Percentiles rank a stretch among this genome's conserved stretches.
Evolutionary conservation across 768 basidiomycete species (phyloP).

Genomic region (Zangia roseola): DNA sequence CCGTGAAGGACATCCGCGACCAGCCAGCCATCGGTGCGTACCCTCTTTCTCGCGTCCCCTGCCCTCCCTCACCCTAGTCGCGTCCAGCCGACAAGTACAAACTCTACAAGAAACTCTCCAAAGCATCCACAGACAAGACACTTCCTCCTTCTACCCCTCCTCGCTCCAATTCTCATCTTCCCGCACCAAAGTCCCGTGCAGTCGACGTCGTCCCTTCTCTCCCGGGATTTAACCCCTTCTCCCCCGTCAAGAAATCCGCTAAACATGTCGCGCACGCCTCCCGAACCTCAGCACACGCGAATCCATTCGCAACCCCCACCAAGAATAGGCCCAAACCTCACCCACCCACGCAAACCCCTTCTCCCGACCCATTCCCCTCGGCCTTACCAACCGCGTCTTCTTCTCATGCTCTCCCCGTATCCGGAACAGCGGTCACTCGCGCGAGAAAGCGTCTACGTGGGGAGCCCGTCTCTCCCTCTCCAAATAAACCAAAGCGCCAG

Average conservation of each 20-base stretch:
- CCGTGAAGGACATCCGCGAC: conserved; percentile 68
- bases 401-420: conserved; percentile 20
- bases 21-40: conserved; percentile 61
- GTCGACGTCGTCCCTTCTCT: conserved; percentile 52
- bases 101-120: conserved; percentile 74
- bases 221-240: conserved; percentile 72
- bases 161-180: conserved; percentile 25
- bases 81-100: conserved; percentile 73
- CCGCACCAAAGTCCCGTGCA: conserved; percentile 50
- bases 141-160: conserved; percentile 34
- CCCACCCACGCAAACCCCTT: conserved; percentile 26
- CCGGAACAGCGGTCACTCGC: conserved; percentile 51
- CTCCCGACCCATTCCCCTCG: conserved; percentile 43
- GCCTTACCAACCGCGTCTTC: conserved; percentile 17
- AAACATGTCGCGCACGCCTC: conserved; percentile 17
- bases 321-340: conserved; percentile 33
- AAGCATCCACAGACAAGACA: conserved; percentile 29
- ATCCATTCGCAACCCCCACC: conserved; percentile 48
- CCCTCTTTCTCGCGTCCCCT: neutral
- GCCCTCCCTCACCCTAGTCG: conserved; percentile 13
- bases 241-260: conserved; percentile 58
- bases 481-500: conserved; percentile 71
- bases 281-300: conserved; percentile 23
- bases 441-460: conserved; percentile 82
- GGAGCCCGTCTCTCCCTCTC: conserved; percentile 81